Conservation (phyloP, 2,329 filamentous ascomycete species). For the Metarhizium guizhouense region DNA sequence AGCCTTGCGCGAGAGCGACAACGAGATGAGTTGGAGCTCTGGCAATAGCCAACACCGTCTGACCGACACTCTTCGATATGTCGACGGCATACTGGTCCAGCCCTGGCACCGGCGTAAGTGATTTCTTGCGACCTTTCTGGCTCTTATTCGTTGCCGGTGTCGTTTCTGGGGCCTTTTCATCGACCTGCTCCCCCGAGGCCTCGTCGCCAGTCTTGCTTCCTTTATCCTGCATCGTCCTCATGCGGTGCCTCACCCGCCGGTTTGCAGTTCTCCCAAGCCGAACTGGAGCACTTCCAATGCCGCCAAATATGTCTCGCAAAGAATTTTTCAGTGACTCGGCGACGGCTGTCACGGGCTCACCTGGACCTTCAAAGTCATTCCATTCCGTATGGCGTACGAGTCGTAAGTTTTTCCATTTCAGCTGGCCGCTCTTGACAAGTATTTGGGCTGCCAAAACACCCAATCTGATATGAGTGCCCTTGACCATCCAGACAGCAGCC, state of each 20-base stretch:
- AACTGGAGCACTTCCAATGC: conserved; percentile 55
- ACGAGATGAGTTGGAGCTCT: conserved; percentile 52
- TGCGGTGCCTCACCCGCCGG: conserved; percentile 31
- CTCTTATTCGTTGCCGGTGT: conserved; percentile 8
- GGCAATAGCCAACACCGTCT: conserved; percentile 41
- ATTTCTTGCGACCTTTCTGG: neutral
- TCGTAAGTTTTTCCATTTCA: conserved; percentile 54
- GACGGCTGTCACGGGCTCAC: conserved; percentile 61
- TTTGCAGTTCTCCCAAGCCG: conserved; percentile 49
- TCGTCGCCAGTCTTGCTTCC: conserved; percentile 18
- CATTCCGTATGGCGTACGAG: conserved; percentile 61
- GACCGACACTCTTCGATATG: conserved; percentile 41
- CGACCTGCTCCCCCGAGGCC: neutral
- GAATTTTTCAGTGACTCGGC: conserved; percentile 53
- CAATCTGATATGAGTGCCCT: conserved; percentile 49
- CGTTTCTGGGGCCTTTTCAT: neutral
- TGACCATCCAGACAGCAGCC: conserved; percentile 58
- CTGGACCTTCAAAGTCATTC: conserved; percentile 70
- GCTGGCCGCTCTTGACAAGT: conserved; percentile 49
- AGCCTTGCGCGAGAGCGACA: conserved; percentile 56
- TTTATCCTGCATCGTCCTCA: conserved; percentile 40
- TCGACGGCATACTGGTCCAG: conserved; percentile 35
- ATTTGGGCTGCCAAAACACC: conserved; percentile 58
- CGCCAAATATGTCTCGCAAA: conserved; percentile 49
- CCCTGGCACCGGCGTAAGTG: conserved; percentile 4